Conservation (phyloP, 345 rosid species). For the Acer yangbiense region DNA sequence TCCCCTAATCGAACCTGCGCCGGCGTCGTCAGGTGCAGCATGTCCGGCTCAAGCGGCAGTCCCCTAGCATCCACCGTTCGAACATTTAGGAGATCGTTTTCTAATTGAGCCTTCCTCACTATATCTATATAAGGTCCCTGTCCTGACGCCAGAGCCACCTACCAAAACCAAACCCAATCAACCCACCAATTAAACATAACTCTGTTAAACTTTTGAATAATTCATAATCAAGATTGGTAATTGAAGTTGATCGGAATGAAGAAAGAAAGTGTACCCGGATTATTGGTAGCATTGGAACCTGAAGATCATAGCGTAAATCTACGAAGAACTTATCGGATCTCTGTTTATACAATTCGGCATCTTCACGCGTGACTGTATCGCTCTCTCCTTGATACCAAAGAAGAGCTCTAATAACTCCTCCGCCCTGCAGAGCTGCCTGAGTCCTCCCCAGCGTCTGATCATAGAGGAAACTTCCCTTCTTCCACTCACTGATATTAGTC, state of each 20-base stretch:
- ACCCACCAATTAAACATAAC: not conserved
- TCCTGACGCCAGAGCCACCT: conserved; percentile 81
- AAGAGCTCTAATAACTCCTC: conserved; percentile 56
- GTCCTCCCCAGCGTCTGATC: conserved; percentile 56
- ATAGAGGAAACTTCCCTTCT: conserved; percentile 57
- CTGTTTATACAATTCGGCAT: conserved; percentile 52
- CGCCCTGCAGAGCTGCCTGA: conserved; percentile 34
- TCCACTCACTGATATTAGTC: conserved; percentile 71
- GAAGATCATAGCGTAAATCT: conserved; percentile 66
- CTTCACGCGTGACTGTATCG: conserved; percentile 47
- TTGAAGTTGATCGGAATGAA: not conserved
- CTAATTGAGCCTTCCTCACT: conserved; percentile 69
- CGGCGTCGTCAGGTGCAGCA: conserved; percentile 71
- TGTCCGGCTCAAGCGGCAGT: conserved; percentile 61
- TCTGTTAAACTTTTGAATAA: too few species aligned
- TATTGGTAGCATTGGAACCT: conserved; percentile 67
- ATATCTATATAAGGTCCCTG: conserved; percentile 49
- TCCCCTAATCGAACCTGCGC: conserved; percentile 70
- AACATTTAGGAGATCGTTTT: conserved; percentile 49
- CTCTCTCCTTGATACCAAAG: conserved; percentile 95
- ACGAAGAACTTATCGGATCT: conserved; percentile 52
- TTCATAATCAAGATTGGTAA: too few species aligned
- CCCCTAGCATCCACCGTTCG: conserved; percentile 74
- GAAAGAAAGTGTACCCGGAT: conserved; percentile 40
- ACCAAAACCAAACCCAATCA: conserved; percentile 16